phyloP scores from a whole-genome alignment of 139 green algal species.

The Picochlorum sp. region DNA sequence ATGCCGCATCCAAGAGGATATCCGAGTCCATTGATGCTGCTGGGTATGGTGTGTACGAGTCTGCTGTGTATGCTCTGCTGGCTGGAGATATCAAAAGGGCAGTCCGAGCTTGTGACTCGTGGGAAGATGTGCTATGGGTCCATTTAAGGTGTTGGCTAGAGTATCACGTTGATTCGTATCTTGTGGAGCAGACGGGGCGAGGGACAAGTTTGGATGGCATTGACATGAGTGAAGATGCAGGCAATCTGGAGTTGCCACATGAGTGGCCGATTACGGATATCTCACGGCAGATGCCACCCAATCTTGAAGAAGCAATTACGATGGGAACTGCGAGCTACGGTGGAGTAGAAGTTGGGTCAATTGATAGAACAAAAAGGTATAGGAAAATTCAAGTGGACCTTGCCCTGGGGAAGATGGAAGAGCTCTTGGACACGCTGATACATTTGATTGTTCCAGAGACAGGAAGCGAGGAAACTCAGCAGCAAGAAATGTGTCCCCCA shows the following conservation, averaged over 20 bases:
- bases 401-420: conserved; percentile 22
- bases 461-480: neutral
- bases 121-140: conserved; percentile 66
- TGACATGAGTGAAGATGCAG: neutral
- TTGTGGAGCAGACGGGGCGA: conserved; percentile 13
- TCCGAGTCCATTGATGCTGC: conserved; percentile 2
- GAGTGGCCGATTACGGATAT: conserved; percentile 11
- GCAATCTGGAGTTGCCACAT: neutral
- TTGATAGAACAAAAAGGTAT: conserved; percentile 7
- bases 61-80: conserved; percentile 56
- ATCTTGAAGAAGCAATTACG: conserved; percentile 22
- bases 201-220: neutral
- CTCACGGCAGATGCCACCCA: conserved; percentile 13
- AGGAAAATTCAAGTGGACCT: conserved; percentile 22
- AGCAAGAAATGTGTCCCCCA: conserved; percentile 8
- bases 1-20: conserved; percentile 30
- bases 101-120: conserved; percentile 52
- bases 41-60: conserved; percentile 12
- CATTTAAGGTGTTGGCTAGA: conserved; percentile 56
- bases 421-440: conserved; percentile 18
- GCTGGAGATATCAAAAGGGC: conserved; percentile 32
- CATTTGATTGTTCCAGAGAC: conserved; percentile 21
- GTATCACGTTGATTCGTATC: conserved; percentile 15
- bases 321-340: neutral
- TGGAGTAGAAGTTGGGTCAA: neutral